Evolutionary conservation across 2,329 filamentous ascomycete species (phyloP).

Genomic region (Arthroderma uncinatum): DNA sequence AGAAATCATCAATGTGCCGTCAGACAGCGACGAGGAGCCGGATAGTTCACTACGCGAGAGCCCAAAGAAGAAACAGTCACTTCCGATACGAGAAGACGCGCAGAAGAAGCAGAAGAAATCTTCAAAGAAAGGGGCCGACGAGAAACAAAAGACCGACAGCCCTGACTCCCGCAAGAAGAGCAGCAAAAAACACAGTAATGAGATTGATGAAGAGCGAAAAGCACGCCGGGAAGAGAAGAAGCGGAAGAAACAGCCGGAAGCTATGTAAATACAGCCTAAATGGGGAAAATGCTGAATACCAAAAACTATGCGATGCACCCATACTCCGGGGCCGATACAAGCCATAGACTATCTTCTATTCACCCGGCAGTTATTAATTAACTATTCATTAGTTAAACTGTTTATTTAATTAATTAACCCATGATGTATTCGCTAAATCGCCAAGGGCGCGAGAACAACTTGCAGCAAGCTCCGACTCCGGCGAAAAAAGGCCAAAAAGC

Average conservation of each 20-base stretch:
- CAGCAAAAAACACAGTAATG: constrained; percentile 31
- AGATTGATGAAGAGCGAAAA: constrained; percentile 26
- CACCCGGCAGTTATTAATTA: too few species aligned
- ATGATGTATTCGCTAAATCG: background rate
- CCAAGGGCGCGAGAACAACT: background rate
- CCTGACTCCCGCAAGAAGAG: constrained; percentile 19
- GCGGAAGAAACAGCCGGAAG: constrained; percentile 25
- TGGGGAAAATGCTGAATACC: background rate
- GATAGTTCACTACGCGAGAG: constrained; percentile 5
- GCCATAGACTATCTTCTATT: too few species aligned
- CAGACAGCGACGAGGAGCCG: background rate
- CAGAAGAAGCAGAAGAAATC: background rate
- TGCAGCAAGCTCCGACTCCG: background rate
- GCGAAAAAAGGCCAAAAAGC: background rate
- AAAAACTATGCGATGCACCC: background rate
- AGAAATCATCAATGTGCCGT: background rate
- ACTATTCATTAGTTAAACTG: too few species aligned
- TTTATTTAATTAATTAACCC: too few species aligned
- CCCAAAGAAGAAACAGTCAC: constrained; percentile 33
- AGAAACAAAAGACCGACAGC: constrained; percentile 1
- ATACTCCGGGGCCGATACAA: background rate
- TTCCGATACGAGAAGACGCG: constrained; percentile 7
- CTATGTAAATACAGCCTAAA: background rate
- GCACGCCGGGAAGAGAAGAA: constrained; percentile 27
- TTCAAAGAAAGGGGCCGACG: constrained; percentile 5